phyloP scores from a whole-genome alignment of 306 rosid species.

The Acmispon strigosus region DNA sequence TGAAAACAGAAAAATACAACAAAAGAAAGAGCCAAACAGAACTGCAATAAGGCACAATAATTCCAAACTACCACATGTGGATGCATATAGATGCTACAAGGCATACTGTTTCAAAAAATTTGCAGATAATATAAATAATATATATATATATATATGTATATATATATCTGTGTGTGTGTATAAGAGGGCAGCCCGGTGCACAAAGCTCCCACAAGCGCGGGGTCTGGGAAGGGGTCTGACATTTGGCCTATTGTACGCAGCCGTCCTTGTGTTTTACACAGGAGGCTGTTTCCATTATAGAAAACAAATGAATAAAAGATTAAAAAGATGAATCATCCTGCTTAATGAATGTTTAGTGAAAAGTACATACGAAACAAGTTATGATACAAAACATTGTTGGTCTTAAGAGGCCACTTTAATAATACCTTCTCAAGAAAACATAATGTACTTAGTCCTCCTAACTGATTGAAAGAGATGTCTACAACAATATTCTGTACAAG shows the following conservation, averaged over 20 bases:
- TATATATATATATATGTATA: no score
- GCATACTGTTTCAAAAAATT: background rate
- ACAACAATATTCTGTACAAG: conserved; percentile 75
- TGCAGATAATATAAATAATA: conserved; percentile 16
- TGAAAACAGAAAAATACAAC: background rate
- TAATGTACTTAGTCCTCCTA: conserved; percentile 85
- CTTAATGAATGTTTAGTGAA: background rate
- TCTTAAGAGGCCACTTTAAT: conserved; percentile 1
- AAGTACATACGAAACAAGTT: background rate
- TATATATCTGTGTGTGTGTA: no score
- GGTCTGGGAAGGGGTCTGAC: no score
- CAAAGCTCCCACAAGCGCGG: no score
- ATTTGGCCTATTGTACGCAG: no score
- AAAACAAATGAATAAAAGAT: background rate
- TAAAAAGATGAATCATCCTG: background rate
- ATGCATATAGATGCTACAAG: background rate
- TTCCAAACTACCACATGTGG: background rate
- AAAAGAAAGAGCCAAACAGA: background rate
- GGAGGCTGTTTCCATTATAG: background rate
- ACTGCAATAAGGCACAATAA: background rate
- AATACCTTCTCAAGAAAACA: conserved; percentile 91
- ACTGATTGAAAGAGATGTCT: conserved; percentile 89
- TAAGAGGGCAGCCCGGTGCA: no score
- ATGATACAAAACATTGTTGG: background rate
- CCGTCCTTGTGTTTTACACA: no score